Evolutionary conservation across 2,329 filamentous ascomycete genomes (phyloP), one percentile per base, ranked within the genome.

Genomic region (Cadophora gregata): DNA sequence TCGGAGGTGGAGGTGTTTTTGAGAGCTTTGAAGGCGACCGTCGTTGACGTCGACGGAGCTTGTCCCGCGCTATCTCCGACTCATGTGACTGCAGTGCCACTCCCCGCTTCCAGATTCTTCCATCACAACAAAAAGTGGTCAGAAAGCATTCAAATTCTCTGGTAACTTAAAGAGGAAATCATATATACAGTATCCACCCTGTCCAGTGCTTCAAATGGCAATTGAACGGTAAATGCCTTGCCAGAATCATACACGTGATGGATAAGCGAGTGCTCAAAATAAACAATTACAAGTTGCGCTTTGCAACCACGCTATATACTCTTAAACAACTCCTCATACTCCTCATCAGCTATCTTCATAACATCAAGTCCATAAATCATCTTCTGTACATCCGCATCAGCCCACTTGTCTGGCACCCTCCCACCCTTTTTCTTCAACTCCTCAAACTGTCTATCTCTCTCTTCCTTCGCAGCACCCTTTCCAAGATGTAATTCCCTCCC

Each of bases 331-430:
- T 81, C 78, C 12, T 83, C 80, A 75, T 87, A 88, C 66, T 79
- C 78, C 51, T 86, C 83, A 59, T 78, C 77, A 0, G 86, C 83
- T 64, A 86, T 83, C 72, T 81, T 78, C 59, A 86, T 81, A 73
- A 87, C 88, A 77, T 90, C 88, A 73, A 88, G 82, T 12, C 84
- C 83, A 77, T 90, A 90, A 67, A 90, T 86, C 82, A 85, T 85
- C 77, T 84, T 83, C 78, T 91, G 88, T 50, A 90, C 86, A 73
- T 90, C 88, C 10, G 88, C 87, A 76, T 89, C 89, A 3, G 87
- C 87, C 89, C 89, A 91, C 79, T 90, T 90, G 78, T 91, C 88
- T 2, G 87, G 87, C 67, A 85, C 85, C 64, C 79, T 66, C 29
- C 59, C 59, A 42, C 58, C 74, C 63, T 76, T 82, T 75, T 73